A percentile compares a stretch with the other conserved stretches of the same genome.
Conservation (phyloP, 768 basidiomycete genomes). For the Gymnopilus dilepis region DNA sequence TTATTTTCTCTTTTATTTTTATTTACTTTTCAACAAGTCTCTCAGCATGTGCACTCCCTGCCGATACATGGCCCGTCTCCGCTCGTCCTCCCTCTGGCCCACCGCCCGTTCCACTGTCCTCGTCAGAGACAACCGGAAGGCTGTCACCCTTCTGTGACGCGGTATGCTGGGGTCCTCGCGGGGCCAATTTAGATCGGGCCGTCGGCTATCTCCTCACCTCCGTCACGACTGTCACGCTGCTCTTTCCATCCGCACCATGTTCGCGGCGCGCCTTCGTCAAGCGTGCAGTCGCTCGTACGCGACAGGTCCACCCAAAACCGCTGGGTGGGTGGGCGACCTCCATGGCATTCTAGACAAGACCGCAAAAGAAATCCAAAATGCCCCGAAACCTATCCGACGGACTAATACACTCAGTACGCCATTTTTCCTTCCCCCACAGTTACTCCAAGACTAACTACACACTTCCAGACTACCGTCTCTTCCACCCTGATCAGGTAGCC, state of each 20-base stretch:
- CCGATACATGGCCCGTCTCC: not conserved
- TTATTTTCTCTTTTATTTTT: constrained; percentile 2
- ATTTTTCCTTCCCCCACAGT: not conserved
- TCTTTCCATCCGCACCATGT: constrained; percentile 3
- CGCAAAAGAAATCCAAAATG: not conserved
- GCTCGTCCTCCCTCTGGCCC: not conserved
- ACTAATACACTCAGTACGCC: constrained; percentile 6
- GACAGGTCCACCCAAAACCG: not conserved
- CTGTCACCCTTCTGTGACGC: constrained; percentile 15
- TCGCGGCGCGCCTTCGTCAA: constrained; percentile 3
- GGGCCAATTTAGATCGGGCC: constrained; percentile 22
- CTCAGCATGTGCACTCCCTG: no score
- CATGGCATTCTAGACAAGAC: not conserved
- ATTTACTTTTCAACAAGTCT: no score
- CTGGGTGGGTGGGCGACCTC: not conserved
- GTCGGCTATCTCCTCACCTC: constrained; percentile 19
- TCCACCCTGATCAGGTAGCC: constrained; percentile 12
- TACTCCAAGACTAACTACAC: not conserved
- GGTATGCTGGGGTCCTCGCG: constrained; percentile 24
- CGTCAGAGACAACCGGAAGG: not conserved
- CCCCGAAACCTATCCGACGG: not conserved
- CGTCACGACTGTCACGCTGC: not conserved
- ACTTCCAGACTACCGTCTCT: constrained; percentile 11
- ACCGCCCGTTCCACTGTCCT: not conserved
- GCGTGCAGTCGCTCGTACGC: constrained; percentile 11